Evolutionary conservation across 1,284 basidiomycete genomes (phyloP).

Genomic region (Anthracocystis panici-leucophaei): DNA sequence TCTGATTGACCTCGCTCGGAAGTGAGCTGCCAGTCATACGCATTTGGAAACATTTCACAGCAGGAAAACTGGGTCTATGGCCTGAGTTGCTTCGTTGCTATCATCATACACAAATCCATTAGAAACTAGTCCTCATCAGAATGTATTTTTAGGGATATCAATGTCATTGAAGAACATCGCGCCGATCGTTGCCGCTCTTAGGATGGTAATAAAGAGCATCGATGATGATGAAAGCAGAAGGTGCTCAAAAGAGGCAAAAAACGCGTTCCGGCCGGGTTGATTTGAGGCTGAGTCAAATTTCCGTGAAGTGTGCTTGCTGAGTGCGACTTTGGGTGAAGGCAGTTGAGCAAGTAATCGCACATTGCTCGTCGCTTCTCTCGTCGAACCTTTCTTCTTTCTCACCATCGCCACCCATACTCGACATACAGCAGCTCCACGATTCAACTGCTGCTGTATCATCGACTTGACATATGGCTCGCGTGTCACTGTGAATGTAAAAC

Average conservation of each 20-base stretch:
- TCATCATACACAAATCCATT: background rate
- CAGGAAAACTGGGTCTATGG: background rate
- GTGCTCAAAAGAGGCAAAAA: background rate
- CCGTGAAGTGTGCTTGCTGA: background rate
- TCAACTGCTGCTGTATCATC: background rate
- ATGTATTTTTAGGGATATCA: slow-evolving; percentile 12
- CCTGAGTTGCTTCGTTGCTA: background rate
- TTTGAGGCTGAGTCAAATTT: slow-evolving; percentile 16
- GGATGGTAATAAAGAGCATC: background rate
- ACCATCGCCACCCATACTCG: slow-evolving; percentile 8
- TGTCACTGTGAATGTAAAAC: slow-evolving; percentile 1
- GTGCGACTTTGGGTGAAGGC: too few species aligned
- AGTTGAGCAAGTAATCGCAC: too few species aligned
- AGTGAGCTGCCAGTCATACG: slow-evolving; percentile 6
- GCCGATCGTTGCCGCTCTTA: background rate
- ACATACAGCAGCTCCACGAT: slow-evolving; percentile 2
- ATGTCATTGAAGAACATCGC: slow-evolving; percentile 2
- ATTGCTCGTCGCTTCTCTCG: slow-evolving; percentile 1
- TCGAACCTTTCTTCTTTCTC: background rate
- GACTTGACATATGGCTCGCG: slow-evolving; percentile 1
- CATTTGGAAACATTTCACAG: background rate
- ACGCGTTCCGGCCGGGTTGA: slow-evolving; percentile 11
- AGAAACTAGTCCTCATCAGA: background rate
- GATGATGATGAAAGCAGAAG: background rate
- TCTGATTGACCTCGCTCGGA: slow-evolving; percentile 41